A percentile compares a stretch with the other conserved stretches of the same genome.
These are phyloP conservation scores for Didymella sp. DNA, from an alignment of 2,329 filamentous ascomycete species.

Conservation along the genomic window DNA sequence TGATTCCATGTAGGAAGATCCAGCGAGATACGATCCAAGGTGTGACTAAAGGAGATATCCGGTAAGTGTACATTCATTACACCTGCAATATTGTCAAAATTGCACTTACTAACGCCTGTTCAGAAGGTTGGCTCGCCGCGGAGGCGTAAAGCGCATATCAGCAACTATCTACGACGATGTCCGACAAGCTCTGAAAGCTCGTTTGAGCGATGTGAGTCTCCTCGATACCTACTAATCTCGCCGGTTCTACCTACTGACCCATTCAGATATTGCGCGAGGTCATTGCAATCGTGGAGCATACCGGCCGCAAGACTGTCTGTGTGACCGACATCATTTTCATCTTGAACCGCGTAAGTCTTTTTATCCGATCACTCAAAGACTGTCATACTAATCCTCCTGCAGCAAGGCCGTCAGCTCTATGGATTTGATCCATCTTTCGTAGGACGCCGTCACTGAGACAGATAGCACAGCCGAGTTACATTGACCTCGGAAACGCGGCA, in stretches of 20 bases:
- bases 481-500: too few species aligned
- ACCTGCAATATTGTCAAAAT: neutral
- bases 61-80: slow-evolving; percentile 30
- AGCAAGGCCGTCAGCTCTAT: slow-evolving; percentile 18
- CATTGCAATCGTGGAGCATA: slow-evolving; percentile 35
- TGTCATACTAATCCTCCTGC: neutral
- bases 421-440: slow-evolving; percentile 15
- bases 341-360: slow-evolving; percentile 38
- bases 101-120: slow-evolving; percentile 14
- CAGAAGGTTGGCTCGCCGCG: slow-evolving; percentile 73
- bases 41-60: slow-evolving; percentile 46
- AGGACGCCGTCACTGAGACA: neutral
- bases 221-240: too few species aligned
- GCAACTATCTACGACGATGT: slow-evolving; percentile 68
- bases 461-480: neutral
- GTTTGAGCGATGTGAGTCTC: slow-evolving; percentile 51
- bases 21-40: slow-evolving; percentile 43
- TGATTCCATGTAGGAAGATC: slow-evolving; percentile 36
- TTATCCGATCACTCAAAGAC: neutral
- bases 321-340: slow-evolving; percentile 43
- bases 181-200: slow-evolving; percentile 59
- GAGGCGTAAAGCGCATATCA: slow-evolving; percentile 78
- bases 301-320: slow-evolving; percentile 38
- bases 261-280: slow-evolving; percentile 35
- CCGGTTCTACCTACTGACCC: neutral